Percentiles rank a stretch among this genome's conserved stretches.
These are phyloP conservation scores for Adansonia madagascariensis DNA, from an alignment of 441 rosid genomes.

Conservation along the genomic window DNA sequence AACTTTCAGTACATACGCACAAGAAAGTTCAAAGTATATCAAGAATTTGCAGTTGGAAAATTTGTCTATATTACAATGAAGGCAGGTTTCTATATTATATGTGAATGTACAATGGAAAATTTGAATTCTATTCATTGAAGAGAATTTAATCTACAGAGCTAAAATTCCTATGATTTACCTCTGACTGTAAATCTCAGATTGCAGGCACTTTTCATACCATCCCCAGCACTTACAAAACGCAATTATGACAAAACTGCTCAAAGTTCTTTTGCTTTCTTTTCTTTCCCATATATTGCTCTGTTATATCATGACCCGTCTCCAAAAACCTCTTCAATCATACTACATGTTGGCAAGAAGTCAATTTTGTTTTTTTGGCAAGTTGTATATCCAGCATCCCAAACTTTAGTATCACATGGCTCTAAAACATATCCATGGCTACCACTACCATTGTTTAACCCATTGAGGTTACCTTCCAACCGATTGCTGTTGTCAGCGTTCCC, in stretches of 20 bases:
- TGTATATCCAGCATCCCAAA: constrained; percentile 45
- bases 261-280: constrained; percentile 7
- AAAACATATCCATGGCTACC: constrained; percentile 31
- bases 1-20: too few relatives aligned
- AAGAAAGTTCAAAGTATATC: too few relatives aligned
- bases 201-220: constrained; percentile 10
- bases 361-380: constrained; percentile 38
- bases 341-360: constrained; percentile 57
- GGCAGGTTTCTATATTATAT: constrained; percentile 18
- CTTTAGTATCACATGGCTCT: constrained; percentile 41
- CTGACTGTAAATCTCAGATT: neutral
- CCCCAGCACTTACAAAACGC: neutral
- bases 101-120: constrained; percentile 22
- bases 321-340: constrained; percentile 61
- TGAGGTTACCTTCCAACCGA: constrained; percentile 26
- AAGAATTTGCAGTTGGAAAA: too few relatives aligned
- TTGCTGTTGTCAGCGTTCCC: constrained; percentile 31
- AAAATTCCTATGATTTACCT: constrained; percentile 25
- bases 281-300: constrained; percentile 32
- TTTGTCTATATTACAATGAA: constrained; percentile 29
- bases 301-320: constrained; percentile 45
- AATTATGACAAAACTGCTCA: constrained; percentile 21
- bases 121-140: constrained; percentile 2
- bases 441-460: constrained; percentile 26
- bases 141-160: constrained; percentile 9